Conservation (phyloP, 163 green algal genomes). For the Volvox carteri region DNA sequence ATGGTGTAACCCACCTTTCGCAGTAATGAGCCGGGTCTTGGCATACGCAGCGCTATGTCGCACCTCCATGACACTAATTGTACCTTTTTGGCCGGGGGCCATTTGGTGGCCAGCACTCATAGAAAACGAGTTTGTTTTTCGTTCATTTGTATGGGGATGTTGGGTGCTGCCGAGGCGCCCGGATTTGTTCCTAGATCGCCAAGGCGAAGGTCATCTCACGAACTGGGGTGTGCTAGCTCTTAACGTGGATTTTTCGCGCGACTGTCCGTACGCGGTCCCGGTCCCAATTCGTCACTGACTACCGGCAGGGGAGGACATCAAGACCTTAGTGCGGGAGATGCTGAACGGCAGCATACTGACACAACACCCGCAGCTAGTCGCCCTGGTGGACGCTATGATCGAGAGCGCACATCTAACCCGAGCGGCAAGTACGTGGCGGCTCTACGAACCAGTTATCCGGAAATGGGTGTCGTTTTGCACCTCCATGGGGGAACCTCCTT, state of each 20-base stretch:
- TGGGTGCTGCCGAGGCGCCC: not conserved
- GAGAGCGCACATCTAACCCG: too few species aligned
- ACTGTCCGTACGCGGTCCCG: not conserved
- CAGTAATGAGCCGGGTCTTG: not conserved
- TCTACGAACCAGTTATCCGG: too few species aligned
- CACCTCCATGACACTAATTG: not conserved
- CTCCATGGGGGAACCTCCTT: too few species aligned
- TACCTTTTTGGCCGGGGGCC: not conserved
- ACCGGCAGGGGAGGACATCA: too few species aligned
- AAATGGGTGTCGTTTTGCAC: too few species aligned
- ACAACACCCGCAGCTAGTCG: too few species aligned
- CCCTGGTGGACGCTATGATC: too few species aligned
- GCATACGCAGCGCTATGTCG: not conserved
- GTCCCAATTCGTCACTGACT: not conserved
- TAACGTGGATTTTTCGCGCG: not conserved
- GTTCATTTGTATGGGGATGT: not conserved
- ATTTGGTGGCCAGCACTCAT: not conserved
- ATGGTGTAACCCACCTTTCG: slow-evolving; percentile 35
- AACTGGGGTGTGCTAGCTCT: not conserved
- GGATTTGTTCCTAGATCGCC: not conserved
- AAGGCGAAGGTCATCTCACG: not conserved
- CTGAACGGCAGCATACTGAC: too few species aligned
- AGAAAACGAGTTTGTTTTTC: not conserved
- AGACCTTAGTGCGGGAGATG: too few species aligned
- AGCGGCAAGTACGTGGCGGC: too few species aligned